These are phyloP conservation scores for Gelatoporia subvermispora DNA, from an alignment of 768 basidiomycete species.

Conservation along the genomic window DNA sequence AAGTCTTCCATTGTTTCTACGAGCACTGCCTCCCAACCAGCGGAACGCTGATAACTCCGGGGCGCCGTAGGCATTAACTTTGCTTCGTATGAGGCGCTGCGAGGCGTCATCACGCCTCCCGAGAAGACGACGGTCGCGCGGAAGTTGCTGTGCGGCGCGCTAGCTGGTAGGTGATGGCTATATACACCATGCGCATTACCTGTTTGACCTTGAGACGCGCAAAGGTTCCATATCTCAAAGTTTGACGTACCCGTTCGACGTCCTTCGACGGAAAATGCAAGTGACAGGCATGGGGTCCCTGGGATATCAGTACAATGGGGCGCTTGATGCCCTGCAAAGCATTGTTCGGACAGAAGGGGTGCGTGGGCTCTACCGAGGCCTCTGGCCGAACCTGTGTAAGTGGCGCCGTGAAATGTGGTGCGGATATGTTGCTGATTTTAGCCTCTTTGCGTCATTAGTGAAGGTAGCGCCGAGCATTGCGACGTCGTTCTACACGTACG, in stretches of 20 bases:
- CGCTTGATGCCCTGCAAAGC: constrained; percentile 67
- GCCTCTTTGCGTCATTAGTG: constrained; percentile 41
- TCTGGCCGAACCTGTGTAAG: constrained; percentile 88
- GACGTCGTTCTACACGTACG: constrained; percentile 82
- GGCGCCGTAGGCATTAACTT: constrained; percentile 66
- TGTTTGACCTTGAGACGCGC: constrained; percentile 4
- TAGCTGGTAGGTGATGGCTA: constrained; percentile 56
- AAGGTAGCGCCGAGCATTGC: constrained; percentile 91
- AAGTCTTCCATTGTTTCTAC: constrained; percentile 1
- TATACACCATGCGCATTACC: background rate
- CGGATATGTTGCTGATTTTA: background rate
- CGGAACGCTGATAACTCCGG: background rate
- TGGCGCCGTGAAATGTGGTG: constrained; percentile 15
- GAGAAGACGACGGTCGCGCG: constrained; percentile 62
- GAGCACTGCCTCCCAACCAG: background rate
- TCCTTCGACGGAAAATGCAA: constrained; percentile 93
- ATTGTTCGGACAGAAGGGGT: constrained; percentile 75
- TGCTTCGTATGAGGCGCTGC: constrained; percentile 84
- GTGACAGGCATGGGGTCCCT: constrained; percentile 71
- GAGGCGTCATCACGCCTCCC: constrained; percentile 75
- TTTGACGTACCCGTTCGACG: constrained; percentile 93
- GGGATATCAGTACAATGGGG: constrained; percentile 71
- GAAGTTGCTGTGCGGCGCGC: constrained; percentile 81
- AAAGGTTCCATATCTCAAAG: constrained; percentile 89
- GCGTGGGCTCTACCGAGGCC: constrained; percentile 72